Evolutionary conservation across 768 basidiomycete genomes (phyloP), one percentile per base, ranked within the genome.

Genomic region (Rhizopogon roseolus): DNA sequence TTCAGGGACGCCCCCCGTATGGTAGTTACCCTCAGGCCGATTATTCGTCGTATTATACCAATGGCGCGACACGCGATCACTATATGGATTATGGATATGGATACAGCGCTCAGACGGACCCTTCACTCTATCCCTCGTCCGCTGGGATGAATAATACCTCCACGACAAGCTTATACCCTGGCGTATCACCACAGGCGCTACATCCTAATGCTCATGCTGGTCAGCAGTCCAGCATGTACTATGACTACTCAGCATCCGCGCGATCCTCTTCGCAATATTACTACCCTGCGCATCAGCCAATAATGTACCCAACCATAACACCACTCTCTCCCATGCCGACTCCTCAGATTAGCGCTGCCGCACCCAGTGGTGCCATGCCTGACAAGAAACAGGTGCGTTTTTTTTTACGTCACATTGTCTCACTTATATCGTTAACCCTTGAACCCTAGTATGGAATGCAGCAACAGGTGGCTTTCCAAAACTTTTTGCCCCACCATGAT

Each of bases 371-470:
- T 19, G 66, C 73, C 27, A 55, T 77, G 19, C 59, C 66, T 22
- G 80, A 84, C 57, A 86, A 84, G 65, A 86, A 85, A 58, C 82
- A 84, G 76, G 86, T 84, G 59, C 22, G 66, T 37, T 37, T 17
- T 37, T 17, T 29, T 54, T 54, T 49, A 22, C 54, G 16, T 59
- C 49, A 49, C 14, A 4, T 58, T 39, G 49, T 14, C 13, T 55
- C 40, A 19, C 50, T 28, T 36, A 22, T 48, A 10, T 52, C 29
- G 42, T 60, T 66, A 39, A 66, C 36, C 42, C 37, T 8, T 46
- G 4, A 37, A 37, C 34, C 49, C 44, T 32, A 78, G 76, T 77
- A 72, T 62, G 72, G 71, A 61, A 62, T 76, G 43, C 76, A 78
- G 59, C 79, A 76, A 58, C 76, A 81, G 62, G 65, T 81, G 39